Percentiles rank a stretch among this genome's conserved stretches.
Evolutionary conservation across 2,329 filamentous ascomycete genomes (phyloP).

Genomic region (Dothideomycetes sp.): DNA sequence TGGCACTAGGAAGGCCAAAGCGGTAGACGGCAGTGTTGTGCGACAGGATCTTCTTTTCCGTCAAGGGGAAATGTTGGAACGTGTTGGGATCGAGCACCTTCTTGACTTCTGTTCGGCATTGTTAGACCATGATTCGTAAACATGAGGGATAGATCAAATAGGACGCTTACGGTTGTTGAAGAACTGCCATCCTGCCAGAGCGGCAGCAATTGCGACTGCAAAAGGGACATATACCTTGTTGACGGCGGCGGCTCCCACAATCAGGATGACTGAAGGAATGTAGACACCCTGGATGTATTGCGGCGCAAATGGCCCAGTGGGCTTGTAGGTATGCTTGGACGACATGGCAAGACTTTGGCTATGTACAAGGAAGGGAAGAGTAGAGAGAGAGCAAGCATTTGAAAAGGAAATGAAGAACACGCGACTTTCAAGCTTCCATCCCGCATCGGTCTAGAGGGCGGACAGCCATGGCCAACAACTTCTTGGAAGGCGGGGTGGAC

Average conservation of each 20-base stretch:
- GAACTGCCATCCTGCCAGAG: conserved; percentile 63
- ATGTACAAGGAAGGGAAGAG: not conserved
- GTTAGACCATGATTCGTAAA: conserved; percentile 10
- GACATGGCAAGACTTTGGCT: conserved; percentile 10
- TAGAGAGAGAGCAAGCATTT: conserved; percentile 21
- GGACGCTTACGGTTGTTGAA: conserved; percentile 58
- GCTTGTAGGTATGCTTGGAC: conserved; percentile 17
- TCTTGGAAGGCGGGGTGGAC: too few relatives aligned
- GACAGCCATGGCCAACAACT: too few relatives aligned
- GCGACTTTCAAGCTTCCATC: conserved; percentile 11
- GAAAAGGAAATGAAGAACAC: conserved; percentile 25
- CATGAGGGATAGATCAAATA: too few relatives aligned
- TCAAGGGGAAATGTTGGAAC: conserved; percentile 88
- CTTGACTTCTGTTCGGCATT: conserved; percentile 52
- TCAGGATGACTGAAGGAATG: conserved; percentile 68
- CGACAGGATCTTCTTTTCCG: conserved; percentile 89
- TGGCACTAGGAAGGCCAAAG: conserved; percentile 70
- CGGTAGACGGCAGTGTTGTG: conserved; percentile 99
- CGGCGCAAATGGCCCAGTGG: conserved; percentile 41
- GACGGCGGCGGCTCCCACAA: conserved; percentile 66
- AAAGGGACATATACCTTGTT: conserved; percentile 70
- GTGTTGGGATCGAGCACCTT: conserved; percentile 77
- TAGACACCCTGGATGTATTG: conserved; percentile 72
- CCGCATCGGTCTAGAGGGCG: too few relatives aligned
- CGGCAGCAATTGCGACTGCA: conserved; percentile 56